Evolutionary conservation across 108 stramenopile species (phyloP).

Genomic region (Conticribra weissflogii): DNA sequence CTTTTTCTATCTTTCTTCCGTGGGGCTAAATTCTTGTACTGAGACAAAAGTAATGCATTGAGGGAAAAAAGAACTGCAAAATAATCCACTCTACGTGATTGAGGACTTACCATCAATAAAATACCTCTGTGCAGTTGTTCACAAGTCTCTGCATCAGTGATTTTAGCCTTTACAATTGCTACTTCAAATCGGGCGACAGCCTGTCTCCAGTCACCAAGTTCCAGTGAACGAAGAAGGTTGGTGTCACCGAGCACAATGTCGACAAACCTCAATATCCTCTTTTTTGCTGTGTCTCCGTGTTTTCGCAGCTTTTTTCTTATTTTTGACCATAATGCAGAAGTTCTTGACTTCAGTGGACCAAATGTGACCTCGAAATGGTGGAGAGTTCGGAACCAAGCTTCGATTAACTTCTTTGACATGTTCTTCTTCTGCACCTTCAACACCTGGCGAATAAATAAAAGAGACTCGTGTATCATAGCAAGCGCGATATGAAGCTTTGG

Average conservation of each 20-base stretch:
- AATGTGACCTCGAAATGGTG: slow-evolving; percentile 68
- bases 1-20: slow-evolving; percentile 41
- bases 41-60: slow-evolving; percentile 1
- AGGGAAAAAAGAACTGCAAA: background rate
- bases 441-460: slow-evolving; percentile 69
- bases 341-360: slow-evolving; percentile 76
- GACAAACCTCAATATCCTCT: slow-evolving; percentile 66
- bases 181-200: slow-evolving; percentile 62
- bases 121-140: slow-evolving; percentile 72
- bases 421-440: slow-evolving; percentile 77
- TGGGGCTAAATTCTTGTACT: slow-evolving; percentile 66
- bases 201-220: slow-evolving; percentile 75
- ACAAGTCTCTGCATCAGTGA: slow-evolving; percentile 70
- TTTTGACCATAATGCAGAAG: slow-evolving; percentile 66
- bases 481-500: slow-evolving; percentile 71
- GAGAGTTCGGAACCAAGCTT: slow-evolving; percentile 71
- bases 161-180: slow-evolving; percentile 69
- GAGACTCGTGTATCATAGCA: slow-evolving; percentile 69
- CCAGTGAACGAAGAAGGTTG: slow-evolving; percentile 63
- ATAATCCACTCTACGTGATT: no score
- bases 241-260: slow-evolving; percentile 78
- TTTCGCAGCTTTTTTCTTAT: slow-evolving; percentile 75
- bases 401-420: slow-evolving; percentile 54
- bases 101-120: slow-evolving; percentile 46
- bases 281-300: slow-evolving; percentile 77